Evolutionary conservation across 148 eudicot species (phyloP), one percentile per base, ranked within the genome.

Genomic region (Drosera capensis): DNA sequence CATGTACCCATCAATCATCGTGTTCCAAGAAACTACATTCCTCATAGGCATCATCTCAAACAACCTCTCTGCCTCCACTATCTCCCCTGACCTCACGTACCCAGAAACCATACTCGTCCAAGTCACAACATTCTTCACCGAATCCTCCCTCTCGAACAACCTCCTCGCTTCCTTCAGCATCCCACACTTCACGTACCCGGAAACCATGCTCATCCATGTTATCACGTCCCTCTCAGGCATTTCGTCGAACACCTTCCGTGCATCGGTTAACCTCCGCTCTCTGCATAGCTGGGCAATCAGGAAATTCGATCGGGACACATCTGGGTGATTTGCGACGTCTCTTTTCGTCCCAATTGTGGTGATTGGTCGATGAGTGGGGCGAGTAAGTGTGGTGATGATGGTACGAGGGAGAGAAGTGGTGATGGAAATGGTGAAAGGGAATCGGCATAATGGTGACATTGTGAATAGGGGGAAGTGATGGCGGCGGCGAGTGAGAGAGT

Each of bases 101-200:
- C 59, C 75, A 8, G 57, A 45, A 18, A 70, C 40, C 68, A 69
- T 69, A 17, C 71, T 57, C 1, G 68, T 73, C 68, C 71, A 73
- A 36, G 68, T 42, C 31, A 68, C 65, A 25, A 62, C 71, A 62
- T 65, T 65, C 52, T 73, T 65, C 22, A 28, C 23, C n/a, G 68
- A 59, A 35, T 63, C 64, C 19, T 23, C 48, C 21, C 68, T 52
- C 7, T 68, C 68, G 45, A 62, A 66, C 54, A 68, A 45, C 21
- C 38, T 52, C 53, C 72, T 38, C 0, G 72, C 72, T 43, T 57
- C 52, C 15, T 34, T 11, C 12, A 57, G 4, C 56, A 52, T 23
- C 40, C 57, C 68, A 25, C 53, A 35, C 20, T 45, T 48, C 7
- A 61, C 4, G 54, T 62, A 48, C 14, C 56, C 72, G 24, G 63